Base-by-base conservation (phyloP, 1,284 basidiomycete species). In the Garcileccinum viscosum region DNA sequence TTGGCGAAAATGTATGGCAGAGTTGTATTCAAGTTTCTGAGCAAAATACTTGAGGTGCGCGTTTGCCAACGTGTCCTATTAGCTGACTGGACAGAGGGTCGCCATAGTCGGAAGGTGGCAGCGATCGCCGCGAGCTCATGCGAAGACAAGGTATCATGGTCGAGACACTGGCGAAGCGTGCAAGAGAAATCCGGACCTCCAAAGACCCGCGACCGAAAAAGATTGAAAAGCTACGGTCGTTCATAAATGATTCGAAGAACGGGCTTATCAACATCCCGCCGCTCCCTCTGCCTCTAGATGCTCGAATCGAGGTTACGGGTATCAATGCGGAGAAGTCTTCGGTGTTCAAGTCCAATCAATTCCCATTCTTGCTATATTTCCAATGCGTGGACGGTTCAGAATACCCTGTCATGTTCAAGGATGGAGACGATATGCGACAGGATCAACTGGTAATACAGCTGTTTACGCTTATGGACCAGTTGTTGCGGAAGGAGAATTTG, bases 361-460 rank as follows among this genome's bases (percentile, higher is more conserved):
- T 93, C 72, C 98, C 98, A 0, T 86, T 99, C 62, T 86, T 97
- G 24, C 85, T 99, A 15, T 95, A 94, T 82, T 97, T 99, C 79
- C 91, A 95, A 77, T 93, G 93, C 71, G 82, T 89, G 53, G 88
- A 92, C 71, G 88, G 91, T 8, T 85, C 86, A 42, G 93, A 96
- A 77, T 99, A 95, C 80, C 94, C 96, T 0, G 88, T 98, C 63
- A 99, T 99, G 72, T 99, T 99, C 87, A 99, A 99, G 82, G 97
- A 98, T 74, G 98, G 98, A 8, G 98, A 99, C 79, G 98, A 99
- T 79, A 91, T 99, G 85, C 91, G 97, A 27, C 98, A 99, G 80
- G 97, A 99, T 79, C 97, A 99, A 80, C 89, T 99, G 38, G 97
- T 99, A 32, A 94, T 99, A 65, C 97, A 99, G 80, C 87, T 99